Base-by-base conservation (phyloP, 371 early-diverging fungal genomes). In the Thermomucor indicae-seudaticae region DNA sequence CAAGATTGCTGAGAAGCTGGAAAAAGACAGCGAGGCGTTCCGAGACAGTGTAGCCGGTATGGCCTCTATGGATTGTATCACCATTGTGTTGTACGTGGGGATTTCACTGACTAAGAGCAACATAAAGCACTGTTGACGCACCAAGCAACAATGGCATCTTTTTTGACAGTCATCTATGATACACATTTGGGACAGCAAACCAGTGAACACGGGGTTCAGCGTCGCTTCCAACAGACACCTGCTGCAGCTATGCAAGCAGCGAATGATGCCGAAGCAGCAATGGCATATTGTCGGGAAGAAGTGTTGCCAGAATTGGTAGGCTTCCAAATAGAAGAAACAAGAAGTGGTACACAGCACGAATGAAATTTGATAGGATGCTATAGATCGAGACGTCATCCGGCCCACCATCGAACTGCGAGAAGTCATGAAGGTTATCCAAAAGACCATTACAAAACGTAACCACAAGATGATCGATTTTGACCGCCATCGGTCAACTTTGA, bases 391-490 rank as follows among this genome's bases (percentile, higher is more conserved):
- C n/a, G 78, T 93, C 12, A 77, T 93, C 8, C 62, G 73, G 31
- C 92, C 92, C 0, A 56, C 81, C 32, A 42, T 64, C 25, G 92
- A 92, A 54, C 64, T 86, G 45, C 58, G 81, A 27, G 65, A 69
- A 17, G 64, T 92, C 24, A 70, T 89, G 52, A 85, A 86, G 45
- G 53, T 62, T 19, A 84, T 93, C 22, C 75, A 77, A 43, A 88
- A 83, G 53, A 72, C 87, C 2, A 85, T 91, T 40, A 70, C 70
- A n/a, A 93, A 93, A 63, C 80, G 92, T 5, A 72, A 79, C 28
- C 92, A 90, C 60, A 93, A 93, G 62, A 58, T 87, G 56, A 63
- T 91, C 24, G 93, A 93, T 72, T 92, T 82, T 63, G 93, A 93
- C 56, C 80, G 93, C 41, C 84, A 85, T 67, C 67, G 85, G 29